A percentile compares a stretch with the other conserved stretches of the same genome.
phyloP scores from a whole-genome alignment of 108 stramenopile genomes.

The Skeletonema menzelii region DNA sequence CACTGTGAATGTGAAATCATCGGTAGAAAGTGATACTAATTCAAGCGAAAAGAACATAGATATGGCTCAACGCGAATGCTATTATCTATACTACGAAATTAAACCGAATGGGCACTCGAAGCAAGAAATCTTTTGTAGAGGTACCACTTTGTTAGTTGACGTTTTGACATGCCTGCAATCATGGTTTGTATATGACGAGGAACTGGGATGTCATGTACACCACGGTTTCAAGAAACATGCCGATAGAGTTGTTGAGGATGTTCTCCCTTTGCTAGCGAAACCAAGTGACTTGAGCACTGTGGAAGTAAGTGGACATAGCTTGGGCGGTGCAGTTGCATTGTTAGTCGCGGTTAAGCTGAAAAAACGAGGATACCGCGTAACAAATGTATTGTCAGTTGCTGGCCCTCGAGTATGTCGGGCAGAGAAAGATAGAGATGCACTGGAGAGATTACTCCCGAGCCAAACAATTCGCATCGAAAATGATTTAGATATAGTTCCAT shows the following conservation, averaged over 20 bases:
- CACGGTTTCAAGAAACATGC: conserved; percentile 62
- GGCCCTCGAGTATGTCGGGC: conserved; percentile 56
- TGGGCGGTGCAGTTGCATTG: conserved; percentile 65
- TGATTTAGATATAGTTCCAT: conserved; percentile 58
- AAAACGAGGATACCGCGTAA: conserved; percentile 57
- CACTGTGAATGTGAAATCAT: conserved; percentile 5
- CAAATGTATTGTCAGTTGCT: conserved; percentile 44
- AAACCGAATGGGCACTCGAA: conserved; percentile 43
- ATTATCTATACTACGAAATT: conserved; percentile 69
- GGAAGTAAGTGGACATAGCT: conserved; percentile 59
- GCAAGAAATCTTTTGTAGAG: conserved; percentile 69
- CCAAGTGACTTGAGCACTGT: conserved; percentile 41
- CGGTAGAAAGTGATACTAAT: neutral
- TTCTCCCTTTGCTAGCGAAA: conserved; percentile 53
- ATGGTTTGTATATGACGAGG: conserved; percentile 59
- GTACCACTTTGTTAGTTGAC: conserved; percentile 55
- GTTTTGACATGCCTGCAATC: conserved; percentile 54
- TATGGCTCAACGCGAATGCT: conserved; percentile 59
- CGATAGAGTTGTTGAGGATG: conserved; percentile 56
- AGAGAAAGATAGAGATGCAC: conserved; percentile 22
- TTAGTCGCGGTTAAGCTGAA: conserved; percentile 59
- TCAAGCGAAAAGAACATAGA: neutral
- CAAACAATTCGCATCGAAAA: conserved; percentile 61
- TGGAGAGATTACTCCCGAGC: conserved; percentile 39
- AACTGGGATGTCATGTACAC: conserved; percentile 57